Evolutionary conservation across 441 rosid genomes (phyloP), one percentile per base, ranked within the genome.

Genomic region (Aquilaria agallochum): DNA sequence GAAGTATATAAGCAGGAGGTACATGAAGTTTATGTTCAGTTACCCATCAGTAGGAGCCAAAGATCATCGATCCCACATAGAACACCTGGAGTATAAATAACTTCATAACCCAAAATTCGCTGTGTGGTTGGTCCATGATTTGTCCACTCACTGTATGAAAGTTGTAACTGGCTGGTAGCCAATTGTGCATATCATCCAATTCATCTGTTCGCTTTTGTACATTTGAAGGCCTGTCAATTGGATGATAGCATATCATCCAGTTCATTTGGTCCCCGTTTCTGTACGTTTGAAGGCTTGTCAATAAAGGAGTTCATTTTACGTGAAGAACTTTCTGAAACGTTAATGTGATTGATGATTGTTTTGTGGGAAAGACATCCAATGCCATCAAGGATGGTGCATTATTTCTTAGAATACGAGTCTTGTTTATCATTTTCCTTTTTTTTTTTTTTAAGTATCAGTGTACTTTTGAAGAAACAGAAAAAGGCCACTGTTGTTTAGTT

Each of bases 1-100:
- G 98, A 90, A 59, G 97, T 88, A 45, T 83, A 80, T 66, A 93
- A 85, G 72, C 86, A 84, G 55, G 91, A 90, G 61, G 92, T 88
- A 63, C 94, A 92, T 32, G 96, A 87, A 69, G 93, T 93, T 40
- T 90, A 90, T 59, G 84, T 81, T 56, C 80, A 78, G 50, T 74
- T 93, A 51, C 97, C 93, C 5, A 72, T 80, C 68, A 82, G 84
- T 64, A 71, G 92, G 76, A 88, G 77, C 78, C 62, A 72, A 47
- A 80, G 87, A 67, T 50, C 84, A 0, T n/a, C 78, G 3, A 59
- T 65, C 15, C 66, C 68, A 50, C 75, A 86, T 1, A 62, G 63
- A 54, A 64, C 78, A 50, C 55, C 70, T 11, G 68, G 50, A 75
- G 86, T 70, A 53, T 87, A 66, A 68, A 58, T 56, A 55, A 10